A percentile compares a stretch with the other conserved stretches of the same genome.
These are phyloP conservation scores for Podaxis sp. DNA, from an alignment of 768 basidiomycete genomes.

Conservation along the genomic window DNA sequence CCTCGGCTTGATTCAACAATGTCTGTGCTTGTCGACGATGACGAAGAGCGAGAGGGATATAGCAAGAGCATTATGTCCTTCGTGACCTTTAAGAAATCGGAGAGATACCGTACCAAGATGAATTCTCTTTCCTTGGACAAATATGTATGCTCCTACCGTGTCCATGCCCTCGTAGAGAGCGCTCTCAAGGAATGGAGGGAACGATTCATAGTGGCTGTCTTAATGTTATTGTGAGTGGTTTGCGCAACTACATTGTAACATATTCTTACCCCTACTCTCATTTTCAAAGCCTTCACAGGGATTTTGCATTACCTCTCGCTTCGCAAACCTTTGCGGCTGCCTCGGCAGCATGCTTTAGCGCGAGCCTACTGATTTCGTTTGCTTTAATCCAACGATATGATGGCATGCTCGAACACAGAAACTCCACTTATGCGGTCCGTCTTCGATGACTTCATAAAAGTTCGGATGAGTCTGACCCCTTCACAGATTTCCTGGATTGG, in stretches of 20 bases:
- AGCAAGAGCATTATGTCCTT: slow-evolving; percentile 34
- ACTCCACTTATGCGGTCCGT: slow-evolving; percentile 43
- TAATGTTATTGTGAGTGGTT: slow-evolving; percentile 29
- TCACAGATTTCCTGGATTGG: slow-evolving; percentile 36
- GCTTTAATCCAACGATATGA: slow-evolving; percentile 38
- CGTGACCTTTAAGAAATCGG: slow-evolving; percentile 48
- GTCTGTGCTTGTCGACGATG: slow-evolving; percentile 38
- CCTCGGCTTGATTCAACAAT: slow-evolving; percentile 56
- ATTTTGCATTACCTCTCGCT: slow-evolving; percentile 32
- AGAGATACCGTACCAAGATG: slow-evolving; percentile 39
- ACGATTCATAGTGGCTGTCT: slow-evolving; percentile 27
- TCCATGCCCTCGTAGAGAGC: slow-evolving; percentile 45
- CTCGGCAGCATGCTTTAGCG: slow-evolving; percentile 33
- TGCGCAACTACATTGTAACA: background rate
- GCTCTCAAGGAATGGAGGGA: slow-evolving; percentile 52
- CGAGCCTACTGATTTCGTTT: slow-evolving; percentile 36
- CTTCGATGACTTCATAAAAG: no score
- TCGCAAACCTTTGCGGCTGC: slow-evolving; percentile 28
- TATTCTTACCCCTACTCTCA: background rate
- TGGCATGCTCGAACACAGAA: slow-evolving; percentile 31
- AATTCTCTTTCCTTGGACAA: slow-evolving; percentile 54
- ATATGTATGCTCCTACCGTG: slow-evolving; percentile 53
- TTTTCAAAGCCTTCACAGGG: slow-evolving; percentile 31
- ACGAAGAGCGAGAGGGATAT: slow-evolving; percentile 32
- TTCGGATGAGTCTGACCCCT: background rate